Evolutionary conservation across 73 alveolate species (phyloP).

Genomic region (Tetrahymena elliotti): DNA sequence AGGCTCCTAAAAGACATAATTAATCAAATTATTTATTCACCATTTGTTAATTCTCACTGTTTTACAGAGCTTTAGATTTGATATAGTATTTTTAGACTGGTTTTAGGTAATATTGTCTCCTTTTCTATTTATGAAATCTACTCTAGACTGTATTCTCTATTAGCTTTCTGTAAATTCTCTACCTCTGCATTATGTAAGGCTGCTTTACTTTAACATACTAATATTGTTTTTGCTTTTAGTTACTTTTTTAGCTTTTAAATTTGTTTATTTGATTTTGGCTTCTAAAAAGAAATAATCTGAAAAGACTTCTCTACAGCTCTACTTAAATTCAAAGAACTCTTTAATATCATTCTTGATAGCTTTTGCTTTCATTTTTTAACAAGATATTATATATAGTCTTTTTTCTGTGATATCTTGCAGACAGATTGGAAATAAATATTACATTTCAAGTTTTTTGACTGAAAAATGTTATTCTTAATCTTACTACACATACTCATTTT

Average conservation of each 20-base stretch:
- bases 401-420: not conserved
- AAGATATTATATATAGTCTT: not conserved
- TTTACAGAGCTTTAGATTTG: not conserved
- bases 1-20: not conserved
- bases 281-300: not conserved
- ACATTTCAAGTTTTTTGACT: not conserved
- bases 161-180: not conserved
- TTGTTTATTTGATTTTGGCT: not conserved
- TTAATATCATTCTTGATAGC: not conserved
- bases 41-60: not conserved
- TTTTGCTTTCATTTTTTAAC: not conserved
- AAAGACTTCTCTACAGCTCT: not conserved
- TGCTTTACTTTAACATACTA: not conserved
- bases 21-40: not conserved
- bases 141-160: not conserved
- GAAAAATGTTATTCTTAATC: not conserved
- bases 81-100: not conserved
- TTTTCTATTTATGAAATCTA: not conserved
- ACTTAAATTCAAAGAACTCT: not conserved
- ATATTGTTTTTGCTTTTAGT: not conserved
- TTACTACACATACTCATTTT: not conserved
- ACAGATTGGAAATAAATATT: not conserved
- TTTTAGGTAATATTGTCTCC: not conserved
- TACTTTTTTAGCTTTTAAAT: not conserved
- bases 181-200: not conserved